Conservation (phyloP, 805 yeast species). For the Teunomyces lycoperdinae region DNA sequence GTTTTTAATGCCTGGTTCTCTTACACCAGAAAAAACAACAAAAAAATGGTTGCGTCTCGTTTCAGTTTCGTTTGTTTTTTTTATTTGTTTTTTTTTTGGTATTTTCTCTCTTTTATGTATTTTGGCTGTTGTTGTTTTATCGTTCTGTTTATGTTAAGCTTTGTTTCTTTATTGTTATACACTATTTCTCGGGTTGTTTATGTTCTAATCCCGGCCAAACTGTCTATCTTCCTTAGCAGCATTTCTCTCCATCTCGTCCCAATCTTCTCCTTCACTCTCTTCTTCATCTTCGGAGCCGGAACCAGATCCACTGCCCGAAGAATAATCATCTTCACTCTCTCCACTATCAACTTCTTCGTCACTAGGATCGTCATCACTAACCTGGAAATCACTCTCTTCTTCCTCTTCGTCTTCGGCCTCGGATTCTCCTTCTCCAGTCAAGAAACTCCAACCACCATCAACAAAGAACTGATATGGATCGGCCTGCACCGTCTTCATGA, state of each 20-base stretch:
- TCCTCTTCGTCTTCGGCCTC: slow-evolving; percentile 67
- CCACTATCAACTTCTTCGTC: slow-evolving; percentile 63
- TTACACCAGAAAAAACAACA: too few species aligned
- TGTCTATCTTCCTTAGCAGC: slow-evolving; percentile 48
- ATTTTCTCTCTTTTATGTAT: too few species aligned
- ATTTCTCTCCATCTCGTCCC: slow-evolving; percentile 62
- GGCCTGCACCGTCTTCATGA: slow-evolving; percentile 88
- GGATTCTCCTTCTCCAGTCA: slow-evolving; percentile 78
- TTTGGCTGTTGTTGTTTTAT: too few species aligned
- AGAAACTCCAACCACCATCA: slow-evolving; percentile 96
- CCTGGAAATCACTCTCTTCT: slow-evolving; percentile 71
- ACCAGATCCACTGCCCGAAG: slow-evolving; percentile 32
- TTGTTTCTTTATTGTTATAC: too few species aligned
- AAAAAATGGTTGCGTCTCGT: too few species aligned
- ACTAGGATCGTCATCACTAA: slow-evolving; percentile 55
- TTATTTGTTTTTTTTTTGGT: too few species aligned
- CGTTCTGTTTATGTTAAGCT: too few species aligned
- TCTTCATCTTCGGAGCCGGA: slow-evolving; percentile 28
- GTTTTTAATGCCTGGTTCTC: too few species aligned
- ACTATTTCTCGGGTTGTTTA: too few species aligned
- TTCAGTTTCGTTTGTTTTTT: too few species aligned
- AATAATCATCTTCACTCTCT: slow-evolving; percentile 40
- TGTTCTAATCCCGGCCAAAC: slow-evolving; percentile 21
- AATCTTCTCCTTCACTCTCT: slow-evolving; percentile 43
- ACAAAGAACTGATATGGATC: slow-evolving; percentile 92